Conservation (phyloP, 2,329 filamentous ascomycete genomes). For the Colletotrichum musicola region DNA sequence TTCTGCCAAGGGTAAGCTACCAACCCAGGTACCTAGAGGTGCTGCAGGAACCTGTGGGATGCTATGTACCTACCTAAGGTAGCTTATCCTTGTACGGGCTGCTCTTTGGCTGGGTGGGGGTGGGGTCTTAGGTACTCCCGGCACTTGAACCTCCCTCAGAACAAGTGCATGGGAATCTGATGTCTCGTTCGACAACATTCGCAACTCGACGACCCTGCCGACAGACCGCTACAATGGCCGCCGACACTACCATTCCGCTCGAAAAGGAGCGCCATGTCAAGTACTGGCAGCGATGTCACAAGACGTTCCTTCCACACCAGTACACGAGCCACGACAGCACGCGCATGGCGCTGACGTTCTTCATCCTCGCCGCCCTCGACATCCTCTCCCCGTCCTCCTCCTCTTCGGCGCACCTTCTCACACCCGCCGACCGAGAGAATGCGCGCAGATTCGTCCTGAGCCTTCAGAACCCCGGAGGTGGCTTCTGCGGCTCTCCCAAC, state of each 20-base stretch:
- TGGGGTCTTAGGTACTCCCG: no score
- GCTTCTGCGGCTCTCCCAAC: constrained; percentile 88
- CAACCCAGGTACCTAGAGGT: no score
- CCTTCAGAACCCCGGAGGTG: constrained; percentile 87
- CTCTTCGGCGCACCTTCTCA: constrained; percentile 55
- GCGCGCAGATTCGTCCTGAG: constrained; percentile 84
- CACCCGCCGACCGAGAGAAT: constrained; percentile 55
- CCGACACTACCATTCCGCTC: constrained; percentile 52
- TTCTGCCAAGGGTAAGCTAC: background rate
- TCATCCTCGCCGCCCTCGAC: constrained; percentile 88
- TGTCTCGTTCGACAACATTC: background rate
- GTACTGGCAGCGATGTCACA: constrained; percentile 93
- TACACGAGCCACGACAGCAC: constrained; percentile 93
- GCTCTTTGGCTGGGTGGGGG: no score
- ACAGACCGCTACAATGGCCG: constrained; percentile 38
- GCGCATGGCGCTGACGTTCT: constrained; percentile 90
- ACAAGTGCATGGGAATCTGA: background rate
- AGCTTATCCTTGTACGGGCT: no score
- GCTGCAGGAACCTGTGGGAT: no score
- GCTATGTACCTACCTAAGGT: no score
- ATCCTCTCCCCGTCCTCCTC: constrained; percentile 73
- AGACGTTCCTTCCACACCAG: constrained; percentile 80
- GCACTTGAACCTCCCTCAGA: no score
- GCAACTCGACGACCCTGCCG: background rate
- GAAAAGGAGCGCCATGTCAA: constrained; percentile 80